Evolutionary conservation across 2,329 filamentous ascomycete species (phyloP), one percentile per base, ranked within the genome.

Genomic region (Cytospora schulzeri): DNA sequence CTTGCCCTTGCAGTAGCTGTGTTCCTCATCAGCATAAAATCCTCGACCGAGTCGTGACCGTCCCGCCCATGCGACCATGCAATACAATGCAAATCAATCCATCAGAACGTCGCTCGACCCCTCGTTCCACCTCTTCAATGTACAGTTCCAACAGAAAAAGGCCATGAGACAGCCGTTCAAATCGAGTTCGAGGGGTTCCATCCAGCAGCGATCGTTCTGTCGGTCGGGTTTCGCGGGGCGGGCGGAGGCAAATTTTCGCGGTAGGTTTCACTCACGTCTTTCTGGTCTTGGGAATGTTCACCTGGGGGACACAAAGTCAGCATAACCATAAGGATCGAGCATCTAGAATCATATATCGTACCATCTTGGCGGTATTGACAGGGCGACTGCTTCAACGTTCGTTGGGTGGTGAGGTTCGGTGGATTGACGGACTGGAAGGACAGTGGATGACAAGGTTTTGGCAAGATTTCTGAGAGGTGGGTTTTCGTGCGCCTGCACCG

Each of bases 271-370:
- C 62, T 60, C 93, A 97, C 82, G 93, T 97, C 85, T 92, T 91
- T 80, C 93, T 89, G 81, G 93, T 97, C 88, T 97, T 97, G 79
- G 93, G 93, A 85, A 97, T 91, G 91, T 97, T 97, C 87, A 97
- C 93, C 93, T 94, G 73, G 2, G 31, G 31, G 55, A 11, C 31
- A 56, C 24, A 60, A 41, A 35, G 62, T 67, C 54, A 66, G 65
- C 41, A 57, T 19, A 15, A 41, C 35, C 15, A 55, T 62, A 26
- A 7, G 9, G 15, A 6, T 24, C 22, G 22, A 2, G 7, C 17
- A 48, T 54, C 28, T n/a, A 19, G 26, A 22, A 50, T 51, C 29
- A 24, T 31, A 24, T 5, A 24, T n/a, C 65, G 38, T 67, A 67
- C 65, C 65, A 67, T 67, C 57, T 67, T 67, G 62, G 62, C 65